These are phyloP conservation scores for Aspergillus arachidicola DNA, from an alignment of 2,329 filamentous ascomycete genomes.

Conservation along the genomic window DNA sequence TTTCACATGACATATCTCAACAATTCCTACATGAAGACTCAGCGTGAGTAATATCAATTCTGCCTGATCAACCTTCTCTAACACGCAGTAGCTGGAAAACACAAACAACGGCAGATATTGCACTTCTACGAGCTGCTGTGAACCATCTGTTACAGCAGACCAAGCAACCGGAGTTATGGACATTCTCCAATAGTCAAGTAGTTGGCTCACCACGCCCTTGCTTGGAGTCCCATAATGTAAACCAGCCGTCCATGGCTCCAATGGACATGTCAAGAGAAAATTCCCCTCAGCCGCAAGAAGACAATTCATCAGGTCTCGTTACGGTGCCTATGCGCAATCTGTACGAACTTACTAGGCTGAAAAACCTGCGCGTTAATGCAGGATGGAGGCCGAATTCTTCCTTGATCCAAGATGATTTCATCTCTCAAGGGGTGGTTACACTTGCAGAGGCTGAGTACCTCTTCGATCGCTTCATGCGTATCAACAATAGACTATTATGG, in stretches of 20 bases:
- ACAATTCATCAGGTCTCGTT: slow-evolving; percentile 32
- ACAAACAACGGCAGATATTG: slow-evolving; percentile 11
- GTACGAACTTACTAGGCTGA: slow-evolving; percentile 46
- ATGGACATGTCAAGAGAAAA: slow-evolving; percentile 7
- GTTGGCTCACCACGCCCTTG: not conserved
- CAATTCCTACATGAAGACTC: slow-evolving; percentile 16
- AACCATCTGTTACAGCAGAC: slow-evolving; percentile 9
- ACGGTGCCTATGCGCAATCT: slow-evolving; percentile 43
- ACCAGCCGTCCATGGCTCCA: not conserved
- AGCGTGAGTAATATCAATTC: not conserved
- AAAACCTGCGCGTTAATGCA: slow-evolving; percentile 26
- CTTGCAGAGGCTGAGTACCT: slow-evolving; percentile 47
- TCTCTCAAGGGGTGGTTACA: slow-evolving; percentile 42
- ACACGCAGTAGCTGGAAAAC: slow-evolving; percentile 12
- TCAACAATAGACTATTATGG: slow-evolving; percentile 47
- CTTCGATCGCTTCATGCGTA: slow-evolving; percentile 43
- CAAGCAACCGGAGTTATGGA: not conserved
- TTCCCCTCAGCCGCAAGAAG: slow-evolving; percentile 6
- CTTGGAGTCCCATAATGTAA: not conserved
- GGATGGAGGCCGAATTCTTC: slow-evolving; percentile 23
- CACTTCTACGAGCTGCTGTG: slow-evolving; percentile 7
- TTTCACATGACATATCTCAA: slow-evolving; percentile 14
- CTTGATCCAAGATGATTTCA: slow-evolving; percentile 38
- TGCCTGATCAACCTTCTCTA: not conserved
- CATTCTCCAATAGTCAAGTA: not conserved